phyloP scores from a whole-genome alignment of 2,329 filamentous ascomycete species.

The Colletotrichum sp. region DNA sequence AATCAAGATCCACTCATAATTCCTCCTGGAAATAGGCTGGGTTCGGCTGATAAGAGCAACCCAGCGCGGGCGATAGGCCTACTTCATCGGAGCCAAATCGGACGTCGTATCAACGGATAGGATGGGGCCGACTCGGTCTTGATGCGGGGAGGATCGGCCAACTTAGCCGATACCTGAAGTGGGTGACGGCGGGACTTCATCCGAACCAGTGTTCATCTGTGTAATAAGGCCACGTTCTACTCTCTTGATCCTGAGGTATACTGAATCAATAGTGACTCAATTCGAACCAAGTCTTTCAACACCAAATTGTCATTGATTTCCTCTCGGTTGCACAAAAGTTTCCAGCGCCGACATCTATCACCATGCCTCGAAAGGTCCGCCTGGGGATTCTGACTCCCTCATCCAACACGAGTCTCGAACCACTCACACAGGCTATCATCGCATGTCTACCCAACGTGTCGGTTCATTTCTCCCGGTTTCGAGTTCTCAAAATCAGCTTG shows the following conservation, averaged over 20 bases:
- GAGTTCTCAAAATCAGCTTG: background rate
- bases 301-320: background rate
- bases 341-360: accelerated
- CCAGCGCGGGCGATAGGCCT: background rate
- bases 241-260: too few species aligned
- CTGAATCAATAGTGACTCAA: too few species aligned
- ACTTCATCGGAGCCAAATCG: background rate
- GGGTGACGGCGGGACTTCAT: background rate
- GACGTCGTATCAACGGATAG: background rate
- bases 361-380: background rate
- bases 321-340: accelerated
- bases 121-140: background rate
- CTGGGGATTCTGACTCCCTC: background rate
- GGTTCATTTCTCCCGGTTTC: background rate
- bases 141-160: background rate
- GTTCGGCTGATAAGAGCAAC: background rate
- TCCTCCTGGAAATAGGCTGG: background rate
- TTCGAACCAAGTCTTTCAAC: accelerated
- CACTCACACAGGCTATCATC: background rate
- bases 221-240: background rate
- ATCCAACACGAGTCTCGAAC: background rate
- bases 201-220: background rate
- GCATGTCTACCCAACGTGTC: background rate
- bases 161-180: background rate
- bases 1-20: background rate